Conservation (phyloP, 176 grass and related monocot species). For the Avena sativa region DNA sequence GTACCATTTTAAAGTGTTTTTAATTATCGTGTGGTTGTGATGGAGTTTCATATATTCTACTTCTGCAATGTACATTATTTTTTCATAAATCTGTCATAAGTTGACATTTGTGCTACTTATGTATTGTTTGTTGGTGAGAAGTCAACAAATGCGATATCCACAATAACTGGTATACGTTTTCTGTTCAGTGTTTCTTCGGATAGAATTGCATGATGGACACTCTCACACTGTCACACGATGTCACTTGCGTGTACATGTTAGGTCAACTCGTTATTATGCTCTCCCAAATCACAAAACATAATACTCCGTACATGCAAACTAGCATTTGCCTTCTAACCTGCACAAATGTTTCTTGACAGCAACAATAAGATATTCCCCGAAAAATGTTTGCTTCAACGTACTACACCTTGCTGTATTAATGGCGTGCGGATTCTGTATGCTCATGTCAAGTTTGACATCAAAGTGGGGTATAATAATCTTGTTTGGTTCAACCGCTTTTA, state of each 20-base stretch:
- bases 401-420: too few relatives aligned
- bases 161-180: not conserved
- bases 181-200: not conserved
- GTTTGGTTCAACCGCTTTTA: too few relatives aligned
- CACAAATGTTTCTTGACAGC: not conserved
- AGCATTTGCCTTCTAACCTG: not conserved
- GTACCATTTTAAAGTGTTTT: not conserved
- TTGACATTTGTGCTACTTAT: slow-evolving; percentile 22
- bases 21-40: not conserved
- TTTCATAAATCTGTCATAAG: not conserved
- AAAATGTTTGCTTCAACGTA: too few relatives aligned
- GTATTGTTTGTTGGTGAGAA: not conserved
- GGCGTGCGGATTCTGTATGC: too few relatives aligned
- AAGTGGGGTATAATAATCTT: too few relatives aligned
- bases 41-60: not conserved
- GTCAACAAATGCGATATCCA: not conserved
- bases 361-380: not conserved
- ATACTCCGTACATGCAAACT: not conserved
- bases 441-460: too few relatives aligned
- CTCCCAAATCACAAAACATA: not conserved
- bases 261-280: not conserved
- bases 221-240: not conserved
- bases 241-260: not conserved
- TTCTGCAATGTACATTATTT: not conserved
- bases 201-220: not conserved